A percentile compares a stretch with the other conserved stretches of the same genome.
phyloP scores from a whole-genome alignment of 495 filamentous ascomycete species.

The Pyrenula aspistea region DNA sequence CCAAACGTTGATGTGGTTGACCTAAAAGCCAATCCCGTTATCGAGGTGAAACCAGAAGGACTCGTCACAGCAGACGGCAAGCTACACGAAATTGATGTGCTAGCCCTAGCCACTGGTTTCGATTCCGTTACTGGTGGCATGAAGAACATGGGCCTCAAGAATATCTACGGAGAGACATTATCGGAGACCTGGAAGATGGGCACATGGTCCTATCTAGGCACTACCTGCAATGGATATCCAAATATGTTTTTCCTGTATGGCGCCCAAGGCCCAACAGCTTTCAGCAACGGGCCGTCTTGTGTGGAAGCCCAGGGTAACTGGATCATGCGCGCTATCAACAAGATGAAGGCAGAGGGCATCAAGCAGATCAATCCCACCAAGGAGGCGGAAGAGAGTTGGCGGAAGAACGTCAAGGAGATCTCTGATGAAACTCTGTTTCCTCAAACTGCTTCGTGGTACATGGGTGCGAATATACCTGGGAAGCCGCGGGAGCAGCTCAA shows the following conservation, averaged over 20 bases:
- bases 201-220: constrained; percentile 34
- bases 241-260: constrained; percentile 43
- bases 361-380: constrained; percentile 25
- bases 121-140: constrained; percentile 37
- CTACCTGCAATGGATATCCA: constrained; percentile 31
- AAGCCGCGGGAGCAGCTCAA: constrained; percentile 32
- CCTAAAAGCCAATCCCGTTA: constrained; percentile 35
- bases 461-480: constrained; percentile 32
- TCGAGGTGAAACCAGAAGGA: constrained; percentile 26
- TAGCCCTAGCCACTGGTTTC: constrained; percentile 44
- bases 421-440: constrained; percentile 32
- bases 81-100: constrained; percentile 33
- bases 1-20: constrained; percentile 42
- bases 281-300: constrained; percentile 36
- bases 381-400: constrained; percentile 34
- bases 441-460: constrained; percentile 19
- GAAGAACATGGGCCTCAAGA: constrained; percentile 30
- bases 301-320: constrained; percentile 35
- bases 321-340: constrained; percentile 32
- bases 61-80: constrained; percentile 28
- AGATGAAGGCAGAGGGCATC: constrained; percentile 27
- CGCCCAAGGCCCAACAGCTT: constrained; percentile 35
- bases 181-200: constrained; percentile 31
- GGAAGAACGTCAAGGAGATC: constrained; percentile 20
- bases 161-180: constrained; percentile 23